Percentiles rank a stretch among this genome's conserved stretches.
Evolutionary conservation across 305 asterid species (phyloP).

Genomic region (Fraxinus albicans): DNA sequence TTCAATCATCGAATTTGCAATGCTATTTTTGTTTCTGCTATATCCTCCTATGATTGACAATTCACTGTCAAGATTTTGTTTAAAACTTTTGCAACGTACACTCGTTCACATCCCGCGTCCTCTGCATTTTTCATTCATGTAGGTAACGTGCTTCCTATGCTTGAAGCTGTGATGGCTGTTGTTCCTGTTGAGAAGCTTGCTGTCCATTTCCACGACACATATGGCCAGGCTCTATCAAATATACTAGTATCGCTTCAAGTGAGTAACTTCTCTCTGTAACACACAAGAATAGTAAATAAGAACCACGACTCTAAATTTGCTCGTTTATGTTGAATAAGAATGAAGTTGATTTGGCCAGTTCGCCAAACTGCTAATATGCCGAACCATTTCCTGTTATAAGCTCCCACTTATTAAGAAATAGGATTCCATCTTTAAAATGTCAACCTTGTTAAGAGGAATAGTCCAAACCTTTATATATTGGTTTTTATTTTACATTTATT

Average conservation of each 20-base stretch:
- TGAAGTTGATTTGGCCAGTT: background rate
- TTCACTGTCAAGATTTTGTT: background rate
- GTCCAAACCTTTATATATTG: background rate
- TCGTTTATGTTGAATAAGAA: background rate
- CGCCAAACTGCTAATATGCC: background rate
- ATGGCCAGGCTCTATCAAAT: constrained; percentile 91
- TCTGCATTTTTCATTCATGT: background rate
- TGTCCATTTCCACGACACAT: constrained; percentile 95
- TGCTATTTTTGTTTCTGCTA: background rate
- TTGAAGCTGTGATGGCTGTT: constrained; percentile 80
- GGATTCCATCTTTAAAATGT: background rate
- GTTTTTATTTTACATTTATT: background rate
- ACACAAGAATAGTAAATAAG: background rate
- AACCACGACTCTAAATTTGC: background rate
- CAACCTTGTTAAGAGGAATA: background rate
- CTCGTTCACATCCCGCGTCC: background rate
- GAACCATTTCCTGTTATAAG: background rate
- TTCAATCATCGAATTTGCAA: background rate
- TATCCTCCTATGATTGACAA: background rate
- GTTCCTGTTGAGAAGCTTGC: constrained; percentile 90
- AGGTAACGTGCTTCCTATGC: constrained; percentile 92
- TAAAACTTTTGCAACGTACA: background rate
- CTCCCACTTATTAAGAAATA: background rate
- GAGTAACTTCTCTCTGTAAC: constrained; percentile 27
- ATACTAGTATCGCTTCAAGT: constrained; percentile 89